Conservation (phyloP, 768 basidiomycete species). For the Solioccasus polychromus region DNA sequence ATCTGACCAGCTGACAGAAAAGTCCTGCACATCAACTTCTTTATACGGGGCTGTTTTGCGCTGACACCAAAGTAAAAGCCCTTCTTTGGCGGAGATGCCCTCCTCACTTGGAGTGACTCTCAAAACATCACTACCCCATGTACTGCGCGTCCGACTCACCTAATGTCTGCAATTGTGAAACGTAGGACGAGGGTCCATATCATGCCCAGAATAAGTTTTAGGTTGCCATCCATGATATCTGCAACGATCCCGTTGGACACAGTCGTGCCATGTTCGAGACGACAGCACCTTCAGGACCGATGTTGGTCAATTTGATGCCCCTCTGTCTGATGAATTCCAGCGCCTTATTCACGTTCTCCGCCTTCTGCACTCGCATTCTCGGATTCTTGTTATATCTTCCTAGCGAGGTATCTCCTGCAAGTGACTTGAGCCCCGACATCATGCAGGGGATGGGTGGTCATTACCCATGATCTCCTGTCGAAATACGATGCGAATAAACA, state of each 20-base stretch:
- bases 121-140: background rate
- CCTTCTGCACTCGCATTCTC: slow-evolving; percentile 91
- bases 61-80: slow-evolving; percentile 96
- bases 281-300: slow-evolving; percentile 84
- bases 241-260: slow-evolving; percentile 6
- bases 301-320: slow-evolving; percentile 95
- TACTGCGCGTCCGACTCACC: slow-evolving; percentile 49
- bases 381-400: slow-evolving; percentile 93
- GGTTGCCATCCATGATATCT: slow-evolving; percentile 99
- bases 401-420: slow-evolving; percentile 79
- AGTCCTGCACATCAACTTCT: slow-evolving; percentile 92
- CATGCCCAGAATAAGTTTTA: slow-evolving; percentile 98
- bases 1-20: slow-evolving; percentile 90
- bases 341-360: slow-evolving; percentile 97
- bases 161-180: slow-evolving; percentile 98
- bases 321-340: slow-evolving; percentile 92
- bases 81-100: slow-evolving; percentile 98
- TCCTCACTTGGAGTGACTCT: slow-evolving; percentile 67
- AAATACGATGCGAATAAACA: background rate
- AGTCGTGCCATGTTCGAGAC: background rate
- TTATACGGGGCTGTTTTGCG: slow-evolving; percentile 90
- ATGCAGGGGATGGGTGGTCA: slow-evolving; percentile 9
- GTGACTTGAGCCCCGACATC: slow-evolving; percentile 6
- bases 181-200: slow-evolving; percentile 98
- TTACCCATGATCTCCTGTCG: slow-evolving; percentile 97